Conservation (phyloP, 805 yeast genomes). For the Yarrowia sp. region DNA sequence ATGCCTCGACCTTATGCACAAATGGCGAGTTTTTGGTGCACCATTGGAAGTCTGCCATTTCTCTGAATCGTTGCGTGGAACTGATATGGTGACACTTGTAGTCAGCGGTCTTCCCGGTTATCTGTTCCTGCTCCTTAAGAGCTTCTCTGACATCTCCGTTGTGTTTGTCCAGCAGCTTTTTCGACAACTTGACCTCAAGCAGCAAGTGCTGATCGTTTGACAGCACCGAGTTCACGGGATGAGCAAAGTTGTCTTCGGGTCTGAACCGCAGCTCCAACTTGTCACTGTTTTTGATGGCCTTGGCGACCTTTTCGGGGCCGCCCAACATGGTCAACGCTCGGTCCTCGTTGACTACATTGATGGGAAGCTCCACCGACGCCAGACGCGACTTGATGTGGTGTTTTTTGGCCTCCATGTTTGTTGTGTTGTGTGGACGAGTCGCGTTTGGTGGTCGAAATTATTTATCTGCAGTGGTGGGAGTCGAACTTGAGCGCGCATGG, state of each 20-base stretch:
- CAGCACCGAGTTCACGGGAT: slow-evolving; percentile 55
- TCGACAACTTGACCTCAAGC: slow-evolving; percentile 49
- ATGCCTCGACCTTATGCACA: slow-evolving; percentile 52
- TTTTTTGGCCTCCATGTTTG: slow-evolving; percentile 37
- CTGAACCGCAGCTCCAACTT: slow-evolving; percentile 51
- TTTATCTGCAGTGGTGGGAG: slow-evolving; percentile 28
- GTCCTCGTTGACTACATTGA: slow-evolving; percentile 60
- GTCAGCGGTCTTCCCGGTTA: neutral
- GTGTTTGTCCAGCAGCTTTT: slow-evolving; percentile 45
- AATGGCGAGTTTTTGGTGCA: slow-evolving; percentile 64
- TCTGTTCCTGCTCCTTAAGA: slow-evolving; percentile 54
- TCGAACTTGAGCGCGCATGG: slow-evolving; percentile 30
- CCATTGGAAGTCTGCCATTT: slow-evolving; percentile 87
- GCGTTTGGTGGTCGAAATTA: neutral
- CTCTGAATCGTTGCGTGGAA: slow-evolving; percentile 76
- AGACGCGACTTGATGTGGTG: slow-evolving; percentile 34
- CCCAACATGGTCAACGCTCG: slow-evolving; percentile 59
- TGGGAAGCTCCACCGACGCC: slow-evolving; percentile 79
- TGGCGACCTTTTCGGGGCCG: slow-evolving; percentile 54
- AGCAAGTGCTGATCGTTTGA: slow-evolving; percentile 47
- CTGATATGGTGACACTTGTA: slow-evolving; percentile 55
- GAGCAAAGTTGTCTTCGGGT: slow-evolving; percentile 53
- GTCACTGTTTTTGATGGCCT: slow-evolving; percentile 47
- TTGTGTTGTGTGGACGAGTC: neutral
- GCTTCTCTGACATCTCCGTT: slow-evolving; percentile 63